Percentiles rank a stretch among this genome's conserved stretches.
These are phyloP conservation scores for Mortierella alpina DNA, from an alignment of 192 early-diverging fungal genomes.

Conservation along the genomic window DNA sequence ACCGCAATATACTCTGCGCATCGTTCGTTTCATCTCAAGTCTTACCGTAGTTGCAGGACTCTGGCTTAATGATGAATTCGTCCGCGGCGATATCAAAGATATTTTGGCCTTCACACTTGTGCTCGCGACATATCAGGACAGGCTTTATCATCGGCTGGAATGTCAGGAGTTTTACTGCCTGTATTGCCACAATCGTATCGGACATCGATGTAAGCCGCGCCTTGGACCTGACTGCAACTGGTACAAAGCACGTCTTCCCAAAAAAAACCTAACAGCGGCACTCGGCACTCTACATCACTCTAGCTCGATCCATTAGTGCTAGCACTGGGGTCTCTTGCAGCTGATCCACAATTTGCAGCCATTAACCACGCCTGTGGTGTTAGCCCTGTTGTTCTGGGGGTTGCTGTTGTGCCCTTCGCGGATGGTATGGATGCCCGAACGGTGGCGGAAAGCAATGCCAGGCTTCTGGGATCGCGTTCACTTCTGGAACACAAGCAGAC, in stretches of 20 bases:
- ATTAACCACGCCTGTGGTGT: conserved; percentile 36
- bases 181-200: conserved; percentile 62
- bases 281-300: neutral
- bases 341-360: conserved; percentile 36
- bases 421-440: conserved; percentile 30
- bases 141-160: conserved; percentile 69
- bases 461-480: conserved; percentile 25
- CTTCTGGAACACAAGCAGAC: conserved; percentile 46
- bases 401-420: conserved; percentile 40
- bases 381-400: conserved; percentile 41
- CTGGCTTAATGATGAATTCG: conserved; percentile 34
- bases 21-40: too few relatives aligned
- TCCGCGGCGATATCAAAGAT: conserved; percentile 59
- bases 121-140: conserved; percentile 51
- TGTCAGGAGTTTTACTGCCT: conserved; percentile 57
- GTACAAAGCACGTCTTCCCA: too few relatives aligned
- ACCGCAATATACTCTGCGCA: too few relatives aligned
- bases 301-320: conserved; percentile 38
- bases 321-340: conserved; percentile 23
- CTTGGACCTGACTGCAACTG: too few relatives aligned
- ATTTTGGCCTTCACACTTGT: conserved; percentile 66
- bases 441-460: conserved; percentile 41
- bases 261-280: too few relatives aligned
- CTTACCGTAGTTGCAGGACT: too few relatives aligned
- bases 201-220: conserved; percentile 56